These are phyloP conservation scores for Torulaspora microellipsoides DNA, from an alignment of 805 yeast species.

Conservation along the genomic window DNA sequence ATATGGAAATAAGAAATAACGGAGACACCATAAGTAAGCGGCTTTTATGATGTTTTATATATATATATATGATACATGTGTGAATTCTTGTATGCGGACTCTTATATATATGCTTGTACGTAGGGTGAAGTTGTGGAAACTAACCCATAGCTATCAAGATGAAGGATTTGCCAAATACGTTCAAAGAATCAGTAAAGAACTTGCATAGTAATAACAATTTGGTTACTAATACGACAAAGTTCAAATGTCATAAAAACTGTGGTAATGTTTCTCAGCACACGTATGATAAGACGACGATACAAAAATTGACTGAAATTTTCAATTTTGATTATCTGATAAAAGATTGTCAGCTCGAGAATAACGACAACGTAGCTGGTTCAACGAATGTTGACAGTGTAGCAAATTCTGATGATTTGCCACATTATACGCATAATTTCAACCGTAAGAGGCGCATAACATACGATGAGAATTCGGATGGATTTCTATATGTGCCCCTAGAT, in stretches of 20 bases:
- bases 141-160: too few species aligned
- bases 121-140: too few species aligned
- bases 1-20: too few species aligned
- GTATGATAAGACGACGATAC: slow-evolving; percentile 8
- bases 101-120: too few species aligned
- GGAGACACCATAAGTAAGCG: too few species aligned
- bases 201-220: too few species aligned
- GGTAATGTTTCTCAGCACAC: not conserved
- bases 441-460: not conserved
- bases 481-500: slow-evolving; percentile 7
- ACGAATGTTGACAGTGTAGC: not conserved
- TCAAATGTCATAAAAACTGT: slow-evolving; percentile 3
- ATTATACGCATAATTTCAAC: not conserved
- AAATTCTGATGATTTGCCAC: not conserved
- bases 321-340: slow-evolving; percentile 7
- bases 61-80: too few species aligned
- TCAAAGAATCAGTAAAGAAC: too few species aligned
- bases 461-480: slow-evolving; percentile 1
- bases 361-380: not conserved
- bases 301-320: slow-evolving; percentile 11
- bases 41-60: too few species aligned
- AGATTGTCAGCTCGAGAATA: not conserved
- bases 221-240: too few species aligned
- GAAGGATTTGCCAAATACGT: too few species aligned
- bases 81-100: too few species aligned